Evolutionary conservation across 371 early-diverging fungal species (phyloP).

Genomic region (Rhizopus arrhizus): DNA sequence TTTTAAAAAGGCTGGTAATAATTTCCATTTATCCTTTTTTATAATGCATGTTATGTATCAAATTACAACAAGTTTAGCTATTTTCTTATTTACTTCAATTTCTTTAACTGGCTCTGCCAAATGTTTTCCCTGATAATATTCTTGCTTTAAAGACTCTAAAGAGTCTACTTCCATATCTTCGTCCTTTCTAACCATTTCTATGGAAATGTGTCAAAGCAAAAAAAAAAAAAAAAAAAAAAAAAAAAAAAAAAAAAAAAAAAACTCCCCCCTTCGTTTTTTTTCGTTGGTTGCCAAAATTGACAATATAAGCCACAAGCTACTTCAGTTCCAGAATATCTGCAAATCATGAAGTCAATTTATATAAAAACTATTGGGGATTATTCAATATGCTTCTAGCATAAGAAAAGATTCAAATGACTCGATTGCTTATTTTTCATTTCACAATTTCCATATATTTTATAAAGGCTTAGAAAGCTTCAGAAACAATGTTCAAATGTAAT

Average conservation of each 20-base stretch:
- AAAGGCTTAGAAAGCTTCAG: too few species aligned
- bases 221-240: not conserved
- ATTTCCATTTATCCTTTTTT: conserved; percentile 93
- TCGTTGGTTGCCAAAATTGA: too few species aligned
- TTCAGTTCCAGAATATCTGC: too few species aligned
- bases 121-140: conserved; percentile 52
- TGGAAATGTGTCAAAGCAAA: not conserved
- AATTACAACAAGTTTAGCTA: not conserved
- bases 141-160: conserved; percentile 43
- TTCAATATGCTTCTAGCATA: too few species aligned
- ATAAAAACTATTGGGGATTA: too few species aligned
- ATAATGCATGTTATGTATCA: not conserved
- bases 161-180: conserved; percentile 32
- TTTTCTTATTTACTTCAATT: conserved; percentile 41
- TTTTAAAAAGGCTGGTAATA: conserved; percentile 96
- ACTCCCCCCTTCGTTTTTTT: too few species aligned
- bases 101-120: conserved; percentile 51
- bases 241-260: not conserved
- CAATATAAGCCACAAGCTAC: too few species aligned
- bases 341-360: too few species aligned
- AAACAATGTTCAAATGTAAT: too few species aligned
- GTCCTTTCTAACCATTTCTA: conserved; percentile 9
- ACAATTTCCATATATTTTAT: too few species aligned
- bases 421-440: too few species aligned
- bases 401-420: too few species aligned